These are phyloP conservation scores for Sporothrix brunneoviolacea DNA, from an alignment of 2,329 filamentous ascomycete genomes.

Conservation along the genomic window DNA sequence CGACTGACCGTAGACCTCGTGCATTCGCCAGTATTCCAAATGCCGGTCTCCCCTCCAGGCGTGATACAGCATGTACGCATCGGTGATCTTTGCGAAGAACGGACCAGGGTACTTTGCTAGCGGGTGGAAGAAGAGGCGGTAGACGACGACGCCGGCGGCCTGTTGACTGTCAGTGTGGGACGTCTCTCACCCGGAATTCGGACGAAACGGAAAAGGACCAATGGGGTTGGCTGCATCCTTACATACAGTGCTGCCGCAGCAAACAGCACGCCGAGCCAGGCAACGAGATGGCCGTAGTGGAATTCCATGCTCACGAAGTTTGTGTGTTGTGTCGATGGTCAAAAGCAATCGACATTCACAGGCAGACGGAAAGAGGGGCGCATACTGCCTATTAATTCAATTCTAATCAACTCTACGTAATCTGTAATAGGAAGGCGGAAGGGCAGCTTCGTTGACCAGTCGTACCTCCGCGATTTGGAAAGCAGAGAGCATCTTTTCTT, in stretches of 20 bases:
- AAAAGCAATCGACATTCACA: no score
- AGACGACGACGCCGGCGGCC: slow-evolving; percentile 34
- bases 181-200: no score
- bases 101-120: slow-evolving; percentile 60
- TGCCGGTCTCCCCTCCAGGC: slow-evolving; percentile 70
- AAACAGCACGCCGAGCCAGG: slow-evolving; percentile 34
- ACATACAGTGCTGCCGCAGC: slow-evolving; percentile 35
- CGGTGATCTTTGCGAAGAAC: slow-evolving; percentile 55
- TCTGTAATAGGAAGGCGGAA: no score
- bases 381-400: no score
- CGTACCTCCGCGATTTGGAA: no score
- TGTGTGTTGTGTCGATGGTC: no score
- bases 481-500: no score
- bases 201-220: no score
- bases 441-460: no score
- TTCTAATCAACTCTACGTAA: no score
- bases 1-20: slow-evolving; percentile 69
- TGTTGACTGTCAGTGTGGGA: background rate
- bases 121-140: slow-evolving; percentile 58
- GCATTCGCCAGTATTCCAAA: slow-evolving; percentile 63
- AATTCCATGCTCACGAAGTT: slow-evolving; percentile 23
- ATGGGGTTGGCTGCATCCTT: slow-evolving; percentile 18
- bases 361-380: background rate
- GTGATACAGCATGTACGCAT: slow-evolving; percentile 62
- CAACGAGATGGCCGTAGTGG: slow-evolving; percentile 29